Percentiles rank a stretch among this genome's conserved stretches.
These are phyloP conservation scores for Sugiyamaella novakii DNA, from an alignment of 1,139 yeast species.

Conservation along the genomic window DNA sequence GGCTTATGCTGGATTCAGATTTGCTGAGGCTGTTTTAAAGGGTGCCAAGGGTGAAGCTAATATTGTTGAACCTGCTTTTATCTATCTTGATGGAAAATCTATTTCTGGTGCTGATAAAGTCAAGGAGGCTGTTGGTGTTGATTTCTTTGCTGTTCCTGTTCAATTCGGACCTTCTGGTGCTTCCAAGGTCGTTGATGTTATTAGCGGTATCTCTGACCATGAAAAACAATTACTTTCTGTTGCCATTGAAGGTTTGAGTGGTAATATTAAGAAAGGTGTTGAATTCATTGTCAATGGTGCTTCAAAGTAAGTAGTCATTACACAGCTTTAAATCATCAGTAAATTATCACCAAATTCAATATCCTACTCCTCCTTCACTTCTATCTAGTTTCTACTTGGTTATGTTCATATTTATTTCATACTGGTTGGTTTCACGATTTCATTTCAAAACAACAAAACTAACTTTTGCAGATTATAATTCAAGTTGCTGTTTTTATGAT, in stretches of 20 bases:
- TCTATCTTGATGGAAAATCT: conserved; percentile 46
- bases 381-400: background rate
- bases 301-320: conserved; percentile 23
- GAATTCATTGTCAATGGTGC: conserved; percentile 45
- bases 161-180: conserved; percentile 85
- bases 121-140: conserved; percentile 57
- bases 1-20: conserved; percentile 98
- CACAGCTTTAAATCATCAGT: background rate
- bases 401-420: conserved; percentile 2
- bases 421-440: background rate
- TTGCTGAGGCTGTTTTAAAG: conserved; percentile 83
- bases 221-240: conserved; percentile 64
- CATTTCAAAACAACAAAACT: background rate
- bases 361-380: background rate
- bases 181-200: conserved; percentile 57
- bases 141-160: conserved; percentile 88
- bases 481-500: too few relatives aligned
- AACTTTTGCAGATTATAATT: conserved; percentile 7
- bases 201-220: conserved; percentile 37
- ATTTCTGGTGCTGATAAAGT: conserved; percentile 44
- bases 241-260: conserved; percentile 79
- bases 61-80: conserved; percentile 71
- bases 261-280: conserved; percentile 69
- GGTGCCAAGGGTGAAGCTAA: conserved; percentile 59
- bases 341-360: background rate